A percentile compares a stretch with the other conserved stretches of the same genome.
Conservation (phyloP, 1,139 yeast species). For the Magnusiomyces suaveolens region DNA sequence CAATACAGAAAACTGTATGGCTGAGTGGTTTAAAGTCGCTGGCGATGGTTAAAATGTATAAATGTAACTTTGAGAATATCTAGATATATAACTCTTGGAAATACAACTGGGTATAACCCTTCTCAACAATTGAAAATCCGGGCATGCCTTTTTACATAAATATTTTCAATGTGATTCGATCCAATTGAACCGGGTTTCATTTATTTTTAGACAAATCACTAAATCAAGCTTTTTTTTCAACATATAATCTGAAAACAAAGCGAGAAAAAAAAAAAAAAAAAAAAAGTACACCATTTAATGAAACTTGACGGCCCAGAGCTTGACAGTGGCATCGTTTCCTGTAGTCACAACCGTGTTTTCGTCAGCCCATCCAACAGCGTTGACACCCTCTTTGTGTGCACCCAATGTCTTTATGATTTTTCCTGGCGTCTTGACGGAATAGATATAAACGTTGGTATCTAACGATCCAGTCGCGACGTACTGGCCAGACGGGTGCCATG, state of each 20-base stretch:
- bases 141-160: no score
- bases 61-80: no score
- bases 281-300: constrained; percentile 3
- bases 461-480: constrained; percentile 69
- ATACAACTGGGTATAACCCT: no score
- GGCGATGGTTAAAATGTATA: constrained; percentile 1
- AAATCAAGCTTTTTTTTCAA: no score
- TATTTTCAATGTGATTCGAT: no score
- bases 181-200: no score
- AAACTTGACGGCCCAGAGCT: constrained; percentile 47
- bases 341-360: constrained; percentile 47
- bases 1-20: constrained; percentile 60
- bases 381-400: constrained; percentile 86
- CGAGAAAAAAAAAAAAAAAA: no score
- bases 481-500: constrained; percentile 70
- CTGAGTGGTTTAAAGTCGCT: constrained; percentile 50
- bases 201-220: no score
- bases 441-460: constrained; percentile 72
- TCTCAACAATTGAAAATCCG: no score
- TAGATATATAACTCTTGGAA: no score
- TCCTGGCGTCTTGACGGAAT: constrained; percentile 69
- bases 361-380: constrained; percentile 58
- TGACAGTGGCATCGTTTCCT: constrained; percentile 78
- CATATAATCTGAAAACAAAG: no score
- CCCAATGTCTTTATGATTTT: constrained; percentile 63